These are phyloP conservation scores for Yamagishiella unicocca DNA, from an alignment of 139 green algal genomes.

Conservation along the genomic window DNA sequence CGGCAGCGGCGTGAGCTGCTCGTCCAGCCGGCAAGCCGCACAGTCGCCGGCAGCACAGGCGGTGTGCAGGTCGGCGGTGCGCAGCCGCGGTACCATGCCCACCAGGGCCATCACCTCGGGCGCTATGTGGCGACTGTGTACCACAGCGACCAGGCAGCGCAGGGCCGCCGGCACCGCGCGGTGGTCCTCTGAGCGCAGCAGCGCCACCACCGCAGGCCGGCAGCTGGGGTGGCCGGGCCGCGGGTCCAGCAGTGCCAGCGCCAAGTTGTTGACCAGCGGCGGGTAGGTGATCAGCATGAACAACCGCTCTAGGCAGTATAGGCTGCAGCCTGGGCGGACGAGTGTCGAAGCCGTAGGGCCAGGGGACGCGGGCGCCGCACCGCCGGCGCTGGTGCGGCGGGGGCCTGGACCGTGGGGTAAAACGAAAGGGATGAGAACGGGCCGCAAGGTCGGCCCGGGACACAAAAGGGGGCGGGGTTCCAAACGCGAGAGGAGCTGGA, in stretches of 20 bases:
- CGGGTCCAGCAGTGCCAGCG: slow-evolving; percentile 65
- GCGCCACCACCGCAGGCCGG: slow-evolving; percentile 1
- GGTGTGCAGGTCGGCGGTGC: not conserved
- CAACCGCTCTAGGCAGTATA: slow-evolving; percentile 86
- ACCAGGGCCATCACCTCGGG: slow-evolving; percentile 54
- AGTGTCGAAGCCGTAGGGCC: not conserved
- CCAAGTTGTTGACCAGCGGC: slow-evolving; percentile 65
- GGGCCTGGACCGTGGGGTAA: too few relatives aligned
- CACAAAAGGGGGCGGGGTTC: too few relatives aligned
- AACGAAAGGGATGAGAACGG: too few relatives aligned
- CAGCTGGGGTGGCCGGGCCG: slow-evolving; percentile 33
- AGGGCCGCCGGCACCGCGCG: slow-evolving; percentile 33
- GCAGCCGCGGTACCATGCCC: slow-evolving; percentile 40
- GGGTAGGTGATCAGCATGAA: slow-evolving; percentile 74
- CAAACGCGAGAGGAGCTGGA: too few relatives aligned
- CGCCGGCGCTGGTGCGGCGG: not conserved
- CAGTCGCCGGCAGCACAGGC: not conserved
- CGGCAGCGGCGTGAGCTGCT: slow-evolving; percentile 18
- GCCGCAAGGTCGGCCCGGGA: too few relatives aligned
- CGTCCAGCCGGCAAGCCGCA: slow-evolving; percentile 36
- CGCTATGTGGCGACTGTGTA: slow-evolving; percentile 39
- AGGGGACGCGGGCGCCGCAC: not conserved
- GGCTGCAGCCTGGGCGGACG: slow-evolving; percentile 46
- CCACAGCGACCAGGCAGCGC: slow-evolving; percentile 57
- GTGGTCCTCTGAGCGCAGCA: slow-evolving; percentile 29